Base-by-base conservation (phyloP, 148 eudicot species). In the Tetragonia tetragonoides region DNA sequence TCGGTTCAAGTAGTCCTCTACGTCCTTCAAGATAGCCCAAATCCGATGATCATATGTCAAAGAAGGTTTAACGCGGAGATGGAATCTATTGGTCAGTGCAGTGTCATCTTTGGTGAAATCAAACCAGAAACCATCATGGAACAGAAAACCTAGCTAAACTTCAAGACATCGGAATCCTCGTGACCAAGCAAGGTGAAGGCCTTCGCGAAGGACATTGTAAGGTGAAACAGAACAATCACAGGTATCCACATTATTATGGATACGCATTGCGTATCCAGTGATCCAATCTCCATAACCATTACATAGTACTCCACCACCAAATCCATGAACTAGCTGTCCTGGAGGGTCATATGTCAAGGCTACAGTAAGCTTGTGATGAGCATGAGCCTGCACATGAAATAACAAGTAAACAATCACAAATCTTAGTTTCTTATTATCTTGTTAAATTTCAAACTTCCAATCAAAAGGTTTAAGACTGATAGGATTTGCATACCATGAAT, bases 131-230 rank as follows among this genome's bases (percentile, higher is more conserved):
- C 39, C 20, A 15, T 67, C 21, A 56, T 67, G 78, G 41, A 21
- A 80, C 1, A 23, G 2, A 21, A 11, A 49, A 2, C 82, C 73
- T 11, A 79, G 60, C 53, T 34, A n/a, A 41, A 79, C 34, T 17
- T 79, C 60, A 41, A 79, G 63, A 56, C 16, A 37, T 64, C 76
- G 72, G 6, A n/a, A 53, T 5, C 77, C 66, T 54, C 23, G 24
- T 5, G 60, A 18, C 77, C 81, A 79, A 1, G 73, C 76, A 14
- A 66, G 67, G 10, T 73, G 15, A 73, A 79, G 82, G 12, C 57
- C 73, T 73, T 66, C 59, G 7, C 57, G 34, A 4, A 73, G 77
- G 47, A 21, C 73, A 59, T 6, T 24, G 67, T 73, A 54, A 37
- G 11, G 54, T 4, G 73, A 8, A 73, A 73, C 28, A 0, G 57